Base-by-base conservation (phyloP, 129 eudicot genomes). In the Ambrosia artemisiifolia region DNA sequence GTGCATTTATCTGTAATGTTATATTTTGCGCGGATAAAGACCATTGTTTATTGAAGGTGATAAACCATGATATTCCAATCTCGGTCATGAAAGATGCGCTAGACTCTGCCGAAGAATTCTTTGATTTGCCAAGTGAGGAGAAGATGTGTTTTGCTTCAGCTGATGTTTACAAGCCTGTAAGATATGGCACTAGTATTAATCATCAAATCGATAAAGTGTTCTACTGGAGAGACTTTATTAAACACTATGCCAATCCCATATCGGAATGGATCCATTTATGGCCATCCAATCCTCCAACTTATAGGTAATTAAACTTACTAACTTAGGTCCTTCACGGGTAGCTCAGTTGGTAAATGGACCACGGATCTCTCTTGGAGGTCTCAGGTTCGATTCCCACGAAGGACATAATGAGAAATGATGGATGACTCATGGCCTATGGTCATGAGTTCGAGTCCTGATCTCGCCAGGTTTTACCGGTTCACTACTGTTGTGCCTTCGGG, bases 111-210 rank as follows among this genome's bases (percentile, higher is more conserved):
- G 65, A 74, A 67, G 83, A 81, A 70, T 89, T 86, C 79, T 89
- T 89, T 62, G 35, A 74, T 63, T 59, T 88, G 64, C 77, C 91
- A 44, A 78, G 49, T 60, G 91, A 81, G 17, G 81, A 74, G 75
- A 89, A 88, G 85, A 79, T 82, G 83, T 12, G 46, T 48, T 81
- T 81, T 12, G 80, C 72, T n/a, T 89, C 96, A 40, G 63, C 74
- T 74, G 75, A 86, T 80, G 81, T 86, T 57, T 85, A 73, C 38
- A 65, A 84, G 49, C 89, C 96, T 32, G 87, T 88, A 44, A 79
- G 96, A 69, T 88, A 88, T 67, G 91, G 89, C n/a, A 88, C 96
- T n/a, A 88, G 91, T 50, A 69, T 86, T 74, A 89, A 86, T 75
- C 82, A 83, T 18, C 69, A 53, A 33, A 53, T 71, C 13, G 96